phyloP scores from a whole-genome alignment of 179 eudicot genomes.

The Vitellaria paradoxa region DNA sequence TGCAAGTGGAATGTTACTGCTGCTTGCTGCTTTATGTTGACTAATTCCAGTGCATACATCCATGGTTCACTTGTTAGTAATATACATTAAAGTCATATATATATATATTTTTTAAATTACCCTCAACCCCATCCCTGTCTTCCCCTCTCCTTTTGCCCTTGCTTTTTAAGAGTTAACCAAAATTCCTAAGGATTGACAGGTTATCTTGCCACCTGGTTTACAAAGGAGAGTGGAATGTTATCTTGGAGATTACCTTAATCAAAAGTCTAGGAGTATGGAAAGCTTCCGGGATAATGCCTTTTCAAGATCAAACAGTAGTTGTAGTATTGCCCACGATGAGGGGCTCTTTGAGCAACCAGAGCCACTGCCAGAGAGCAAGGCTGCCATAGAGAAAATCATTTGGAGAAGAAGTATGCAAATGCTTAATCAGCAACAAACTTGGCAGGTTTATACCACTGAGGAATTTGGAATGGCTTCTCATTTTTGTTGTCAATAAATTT shows the following conservation, averaged over 20 bases:
- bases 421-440: conserved; percentile 62
- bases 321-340: conserved; percentile 74
- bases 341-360: conserved; percentile 80
- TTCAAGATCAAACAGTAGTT: conserved; percentile 67
- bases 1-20: not conserved
- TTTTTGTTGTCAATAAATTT: conserved; percentile 1
- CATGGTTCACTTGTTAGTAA: too few species aligned
- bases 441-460: conserved; percentile 64
- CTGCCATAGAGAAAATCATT: conserved; percentile 49
- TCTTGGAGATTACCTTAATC: conserved; percentile 59
- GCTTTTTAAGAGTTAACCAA: not conserved
- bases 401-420: conserved; percentile 63
- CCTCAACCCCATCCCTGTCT: too few species aligned
- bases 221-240: conserved; percentile 58
- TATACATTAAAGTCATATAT: too few species aligned
- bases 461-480: conserved; percentile 6
- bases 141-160: not conserved
- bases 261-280: conserved; percentile 47
- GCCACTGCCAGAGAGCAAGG: conserved; percentile 46
- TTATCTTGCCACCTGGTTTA: conserved; percentile 52
- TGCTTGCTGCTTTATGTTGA: too few species aligned
- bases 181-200: conserved; percentile 38
- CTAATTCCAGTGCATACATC: too few species aligned
- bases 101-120: too few species aligned
- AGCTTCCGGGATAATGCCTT: conserved; percentile 34